Conservation (phyloP, 2,329 filamentous ascomycete genomes). For the Exophiala xenobiotica region DNA sequence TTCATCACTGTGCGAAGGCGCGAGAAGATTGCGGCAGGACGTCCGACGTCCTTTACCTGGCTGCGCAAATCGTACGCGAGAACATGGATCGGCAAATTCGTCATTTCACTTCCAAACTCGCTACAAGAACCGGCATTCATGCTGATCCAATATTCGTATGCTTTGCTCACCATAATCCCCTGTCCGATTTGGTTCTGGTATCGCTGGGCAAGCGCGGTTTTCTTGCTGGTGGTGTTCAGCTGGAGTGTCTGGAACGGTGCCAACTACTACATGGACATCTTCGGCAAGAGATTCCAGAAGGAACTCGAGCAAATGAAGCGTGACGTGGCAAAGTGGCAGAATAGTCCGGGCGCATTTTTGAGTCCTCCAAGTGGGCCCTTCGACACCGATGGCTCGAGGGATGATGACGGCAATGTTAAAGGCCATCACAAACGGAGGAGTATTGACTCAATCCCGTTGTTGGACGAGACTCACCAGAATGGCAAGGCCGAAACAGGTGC, state of each 20-base stretch:
- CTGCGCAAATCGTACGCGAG: slow-evolving; percentile 87
- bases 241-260: slow-evolving; percentile 98
- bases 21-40: slow-evolving; percentile 92
- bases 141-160: slow-evolving; percentile 91
- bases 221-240: slow-evolving; percentile 78
- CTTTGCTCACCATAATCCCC: slow-evolving; percentile 87
- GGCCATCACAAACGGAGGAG: slow-evolving; percentile 17
- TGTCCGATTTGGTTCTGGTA: slow-evolving; percentile 95
- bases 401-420: slow-evolving; percentile 1
- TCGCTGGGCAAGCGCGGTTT: slow-evolving; percentile 72
- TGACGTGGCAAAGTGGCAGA: slow-evolving; percentile 88
- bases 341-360: slow-evolving; percentile 42
- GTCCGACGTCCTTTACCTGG: slow-evolving; percentile 97
- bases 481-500: slow-evolving; percentile 5
- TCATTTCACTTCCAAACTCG: slow-evolving; percentile 70
- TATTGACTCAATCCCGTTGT: slow-evolving; percentile 27
- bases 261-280: slow-evolving; percentile 97
- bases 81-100: slow-evolving; percentile 81
- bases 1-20: slow-evolving; percentile 92
- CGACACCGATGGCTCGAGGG: slow-evolving; percentile 10
- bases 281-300: slow-evolving; percentile 94
- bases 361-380: slow-evolving; percentile 19
- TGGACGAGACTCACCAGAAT: slow-evolving; percentile 23
- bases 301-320: slow-evolving; percentile 85
- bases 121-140: slow-evolving; percentile 92